Conservation (phyloP, 106 monocot genomes). For the Triglochin maritima region DNA sequence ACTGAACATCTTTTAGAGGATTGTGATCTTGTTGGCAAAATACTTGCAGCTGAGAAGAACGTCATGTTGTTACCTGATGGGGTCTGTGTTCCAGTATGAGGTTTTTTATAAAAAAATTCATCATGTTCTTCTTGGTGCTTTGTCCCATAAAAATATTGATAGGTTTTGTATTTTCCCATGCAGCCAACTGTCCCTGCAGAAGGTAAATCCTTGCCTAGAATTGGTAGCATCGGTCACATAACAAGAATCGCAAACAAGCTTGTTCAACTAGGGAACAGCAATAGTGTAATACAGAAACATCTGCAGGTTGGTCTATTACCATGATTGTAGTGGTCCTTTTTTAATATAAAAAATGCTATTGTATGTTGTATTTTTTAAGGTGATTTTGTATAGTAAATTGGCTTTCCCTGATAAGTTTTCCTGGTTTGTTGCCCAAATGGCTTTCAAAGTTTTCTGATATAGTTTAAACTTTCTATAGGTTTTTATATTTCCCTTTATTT, state of each 20-base stretch:
- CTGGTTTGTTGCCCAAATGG: no score
- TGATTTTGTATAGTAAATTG: no score
- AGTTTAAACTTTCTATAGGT: no score
- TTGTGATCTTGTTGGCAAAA: conserved; percentile 60
- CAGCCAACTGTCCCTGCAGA: conserved; percentile 60
- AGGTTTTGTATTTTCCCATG: conserved; percentile 5
- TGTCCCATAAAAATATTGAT: background rate
- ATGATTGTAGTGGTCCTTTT: background rate
- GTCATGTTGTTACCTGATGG: conserved; percentile 30
- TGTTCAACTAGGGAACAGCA: conserved; percentile 38
- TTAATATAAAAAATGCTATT: no score
- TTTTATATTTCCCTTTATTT: no score
- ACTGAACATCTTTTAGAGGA: conserved; percentile 73
- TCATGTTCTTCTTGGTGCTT: background rate
- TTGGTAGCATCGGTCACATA: conserved; percentile 78
- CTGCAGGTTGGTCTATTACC: conserved; percentile 43
- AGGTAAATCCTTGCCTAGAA: conserved; percentile 50
- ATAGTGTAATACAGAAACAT: conserved; percentile 43
- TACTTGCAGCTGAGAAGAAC: conserved; percentile 69
- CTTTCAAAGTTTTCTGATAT: no score
- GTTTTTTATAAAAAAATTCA: background rate
- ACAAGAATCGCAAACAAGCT: conserved; percentile 82
- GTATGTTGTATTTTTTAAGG: no score
- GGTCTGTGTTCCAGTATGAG: no score
- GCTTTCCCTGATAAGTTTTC: no score